phyloP scores from a whole-genome alignment of 2,329 filamentous ascomycete species.

The Xylaria sp. region DNA sequence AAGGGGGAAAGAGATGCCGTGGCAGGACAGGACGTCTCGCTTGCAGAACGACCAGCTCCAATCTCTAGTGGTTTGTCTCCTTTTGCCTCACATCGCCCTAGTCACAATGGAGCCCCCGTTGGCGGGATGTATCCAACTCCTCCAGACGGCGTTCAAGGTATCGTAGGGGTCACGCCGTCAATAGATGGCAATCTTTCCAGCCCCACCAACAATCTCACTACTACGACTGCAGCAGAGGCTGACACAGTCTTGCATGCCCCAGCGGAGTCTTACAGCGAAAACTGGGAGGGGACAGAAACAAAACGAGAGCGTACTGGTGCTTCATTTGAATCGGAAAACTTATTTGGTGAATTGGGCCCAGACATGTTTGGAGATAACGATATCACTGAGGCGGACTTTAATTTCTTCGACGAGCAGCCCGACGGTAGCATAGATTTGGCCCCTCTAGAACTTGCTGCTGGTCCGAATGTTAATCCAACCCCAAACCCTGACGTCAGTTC shows the following conservation, averaged over 20 bases:
- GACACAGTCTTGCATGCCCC: slow-evolving; percentile 43
- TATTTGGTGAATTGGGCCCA: slow-evolving; percentile 72
- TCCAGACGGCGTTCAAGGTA: slow-evolving; percentile 66
- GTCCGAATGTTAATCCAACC: slow-evolving; percentile 33
- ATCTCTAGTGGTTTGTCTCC: slow-evolving; percentile 59
- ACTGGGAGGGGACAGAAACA: slow-evolving; percentile 49
- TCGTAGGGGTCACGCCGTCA: slow-evolving; percentile 59
- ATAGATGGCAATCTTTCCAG: slow-evolving; percentile 63
- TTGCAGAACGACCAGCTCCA: slow-evolving; percentile 49
- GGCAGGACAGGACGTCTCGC: slow-evolving; percentile 49
- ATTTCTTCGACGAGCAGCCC: slow-evolving; percentile 75
- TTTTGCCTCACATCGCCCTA: slow-evolving; percentile 55
- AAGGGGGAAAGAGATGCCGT: slow-evolving; percentile 56
- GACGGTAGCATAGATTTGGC: slow-evolving; percentile 47
- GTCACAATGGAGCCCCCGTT: slow-evolving; percentile 48
- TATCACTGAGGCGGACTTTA: slow-evolving; percentile 84
- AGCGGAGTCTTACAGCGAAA: slow-evolving; percentile 44
- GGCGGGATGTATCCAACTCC: slow-evolving; percentile 74
- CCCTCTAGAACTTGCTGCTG: slow-evolving; percentile 41
- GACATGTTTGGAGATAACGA: slow-evolving; percentile 75
- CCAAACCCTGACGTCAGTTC: slow-evolving; percentile 26
- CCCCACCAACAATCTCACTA: slow-evolving; percentile 52
- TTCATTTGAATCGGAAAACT: slow-evolving; percentile 58
- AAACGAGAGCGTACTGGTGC: slow-evolving; percentile 53
- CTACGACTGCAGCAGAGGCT: slow-evolving; percentile 44